A percentile compares a stretch with the other conserved stretches of the same genome.
phyloP scores from a whole-genome alignment of 2,329 filamentous ascomycete species.

The Pseudocercospora ulei region DNA sequence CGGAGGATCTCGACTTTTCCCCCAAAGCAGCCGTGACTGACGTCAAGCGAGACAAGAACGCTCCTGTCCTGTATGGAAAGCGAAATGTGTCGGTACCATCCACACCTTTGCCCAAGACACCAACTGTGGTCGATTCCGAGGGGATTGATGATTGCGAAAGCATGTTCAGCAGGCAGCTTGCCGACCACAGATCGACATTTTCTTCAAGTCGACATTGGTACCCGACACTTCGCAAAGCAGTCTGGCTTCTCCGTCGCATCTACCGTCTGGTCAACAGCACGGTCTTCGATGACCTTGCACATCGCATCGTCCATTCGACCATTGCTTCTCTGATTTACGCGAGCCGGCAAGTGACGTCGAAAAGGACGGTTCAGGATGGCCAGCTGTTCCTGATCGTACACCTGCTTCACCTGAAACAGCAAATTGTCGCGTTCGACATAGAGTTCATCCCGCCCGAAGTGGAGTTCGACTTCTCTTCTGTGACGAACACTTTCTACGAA shows the following conservation, averaged over 20 bases:
- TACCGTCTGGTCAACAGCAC: constrained; percentile 60
- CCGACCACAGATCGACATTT: constrained; percentile 12
- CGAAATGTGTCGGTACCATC: constrained; percentile 30
- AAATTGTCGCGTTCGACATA: constrained; percentile 92
- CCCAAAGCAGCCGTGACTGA: constrained; percentile 32
- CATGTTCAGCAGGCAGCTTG: constrained; percentile 29
- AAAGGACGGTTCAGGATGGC: constrained; percentile 58
- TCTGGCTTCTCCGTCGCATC: constrained; percentile 59
- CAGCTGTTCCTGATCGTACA: constrained; percentile 94
- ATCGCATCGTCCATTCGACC: constrained; percentile 81
- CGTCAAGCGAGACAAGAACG: constrained; percentile 30
- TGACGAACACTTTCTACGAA: constrained; percentile 59
- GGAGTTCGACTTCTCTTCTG: constrained; percentile 55
- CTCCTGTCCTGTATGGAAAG: constrained; percentile 46
- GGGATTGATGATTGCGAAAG: constrained; percentile 47
- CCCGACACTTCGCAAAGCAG: constrained; percentile 56
- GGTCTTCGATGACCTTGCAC: constrained; percentile 62
- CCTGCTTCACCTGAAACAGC: constrained; percentile 86
- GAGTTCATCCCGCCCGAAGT: constrained; percentile 60
- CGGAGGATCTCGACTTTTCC: constrained; percentile 57
- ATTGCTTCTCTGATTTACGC: constrained; percentile 73
- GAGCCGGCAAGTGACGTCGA: constrained; percentile 54
- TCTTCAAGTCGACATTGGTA: constrained; percentile 45
- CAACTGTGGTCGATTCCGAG: constrained; percentile 45
- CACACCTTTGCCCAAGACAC: constrained; percentile 41